phyloP scores from a whole-genome alignment of 352 stramenopile species.

The Globisporangium okanoganense region DNA sequence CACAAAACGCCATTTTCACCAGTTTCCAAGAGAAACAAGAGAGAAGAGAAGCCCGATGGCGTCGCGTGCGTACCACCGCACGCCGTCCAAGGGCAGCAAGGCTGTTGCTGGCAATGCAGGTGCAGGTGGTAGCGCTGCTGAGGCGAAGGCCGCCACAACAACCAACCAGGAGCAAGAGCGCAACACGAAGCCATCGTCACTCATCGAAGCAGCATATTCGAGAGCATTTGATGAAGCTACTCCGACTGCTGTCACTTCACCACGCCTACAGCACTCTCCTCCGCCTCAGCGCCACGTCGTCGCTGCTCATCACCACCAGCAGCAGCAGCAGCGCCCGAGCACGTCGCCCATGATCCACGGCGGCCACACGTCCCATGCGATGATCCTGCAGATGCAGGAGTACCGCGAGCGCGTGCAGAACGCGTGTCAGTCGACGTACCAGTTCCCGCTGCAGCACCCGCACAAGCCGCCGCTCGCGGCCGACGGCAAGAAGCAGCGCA shows the following conservation, averaged over 20 bases:
- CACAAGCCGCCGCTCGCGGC: not conserved
- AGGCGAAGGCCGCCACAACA: not conserved
- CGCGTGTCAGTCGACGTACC: slow-evolving; percentile 50
- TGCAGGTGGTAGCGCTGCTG: not conserved
- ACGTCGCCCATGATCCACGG: slow-evolving; percentile 16
- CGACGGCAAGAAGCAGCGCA: not conserved
- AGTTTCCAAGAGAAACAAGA: not conserved
- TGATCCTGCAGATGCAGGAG: slow-evolving; percentile 56
- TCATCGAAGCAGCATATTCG: not conserved
- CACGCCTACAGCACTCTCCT: not conserved
- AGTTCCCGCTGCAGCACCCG: slow-evolving; percentile 24
- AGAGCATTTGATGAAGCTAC: not conserved
- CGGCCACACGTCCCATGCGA: slow-evolving; percentile 48
- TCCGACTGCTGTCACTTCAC: not conserved
- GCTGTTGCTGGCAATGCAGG: not conserved
- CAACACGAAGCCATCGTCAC: not conserved
- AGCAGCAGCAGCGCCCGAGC: slow-evolving; percentile 12
- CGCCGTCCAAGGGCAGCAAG: not conserved
- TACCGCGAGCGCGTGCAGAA: slow-evolving; percentile 42
- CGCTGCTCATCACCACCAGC: not conserved
- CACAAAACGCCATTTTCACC: not conserved
- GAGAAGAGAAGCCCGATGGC: not conserved
- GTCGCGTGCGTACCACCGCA: not conserved
- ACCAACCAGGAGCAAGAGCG: not conserved
- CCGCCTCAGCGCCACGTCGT: not conserved